Evolutionary conservation across 805 yeast genomes (phyloP), one percentile per base, ranked within the genome.

Genomic region (Blastobotrys terrestris): DNA sequence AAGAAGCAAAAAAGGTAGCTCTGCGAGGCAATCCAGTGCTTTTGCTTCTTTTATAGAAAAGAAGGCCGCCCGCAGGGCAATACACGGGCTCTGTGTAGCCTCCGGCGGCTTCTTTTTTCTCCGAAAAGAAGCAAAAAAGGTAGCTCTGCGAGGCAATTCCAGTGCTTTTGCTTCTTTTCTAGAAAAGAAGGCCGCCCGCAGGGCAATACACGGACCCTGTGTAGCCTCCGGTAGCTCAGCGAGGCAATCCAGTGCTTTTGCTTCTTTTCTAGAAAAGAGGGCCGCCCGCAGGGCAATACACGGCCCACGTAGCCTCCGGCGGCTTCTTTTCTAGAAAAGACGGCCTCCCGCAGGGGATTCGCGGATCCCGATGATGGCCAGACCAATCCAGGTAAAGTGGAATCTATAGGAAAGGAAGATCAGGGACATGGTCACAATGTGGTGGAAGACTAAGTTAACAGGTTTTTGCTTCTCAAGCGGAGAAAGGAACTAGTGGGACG

Each of bases 311-410:
- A n/a, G n/a, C n/a, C n/a, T n/a, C n/a, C n/a, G n/a, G n/a, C n/a
- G n/a, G n/a, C n/a, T n/a, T n/a, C n/a, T n/a, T n/a, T n/a, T n/a
- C n/a, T n/a, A n/a, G n/a, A n/a, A n/a, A n/a, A n/a, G n/a, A n/a
- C n/a, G n/a, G n/a, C n/a, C n/a, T n/a, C n/a, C n/a, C n/a, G n/a
- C n/a, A n/a, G n/a, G n/a, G n/a, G n/a, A n/a, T n/a, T n/a, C n/a
- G n/a, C n/a, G n/a, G n/a, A n/a, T n/a, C n/a, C n/a, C n/a, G n/a
- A n/a, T n/a, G 50, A 94, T 80, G 15, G 85, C 87, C 35, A 94
- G 68, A 3, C 99, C 99, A 79, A 94, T 92, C 83, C 95, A 88
- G 14, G 96, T 88, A 75, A 90, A 94, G 70, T 94, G 97, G 77
- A 94, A 94, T 60, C 91, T 80, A 69, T 94, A 92, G 8, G 96